Evolutionary conservation across 2,329 filamentous ascomycete genomes (phyloP), one percentile per base, ranked within the genome.

Genomic region (Myriosclerotinia curreyana): DNA sequence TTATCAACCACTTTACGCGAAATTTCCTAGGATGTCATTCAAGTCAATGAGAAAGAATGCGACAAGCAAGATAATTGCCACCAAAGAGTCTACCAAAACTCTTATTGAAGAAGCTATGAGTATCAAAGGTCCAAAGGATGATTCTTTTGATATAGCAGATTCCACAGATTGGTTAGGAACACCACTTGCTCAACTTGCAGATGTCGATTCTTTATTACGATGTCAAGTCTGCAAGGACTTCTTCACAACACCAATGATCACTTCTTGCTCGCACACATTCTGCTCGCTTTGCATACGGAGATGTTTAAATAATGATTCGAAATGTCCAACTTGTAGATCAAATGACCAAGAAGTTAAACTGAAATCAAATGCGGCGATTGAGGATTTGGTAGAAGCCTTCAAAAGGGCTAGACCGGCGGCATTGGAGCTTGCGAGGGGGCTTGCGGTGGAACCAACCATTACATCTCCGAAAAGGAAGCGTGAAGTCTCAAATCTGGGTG

Each of bases 201-300:
- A 84, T 17, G 85, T 99, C 67, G 95, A 99, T 73, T 87, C 89
- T 66, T 87, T 92, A 3, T 82, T 99, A 25, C 91, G 95, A 71
- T 99, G 95, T 77, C 91, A 98, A 77, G 90, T 99, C 66, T 99
- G 95, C 84, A 98, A 98, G 75, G 96, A 99, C 76, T 96, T 98
- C 77, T 98, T 91, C 79, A 86, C 86, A 66, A 96, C 92, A 59
- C 95, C 95, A 0, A 95, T 99, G 85, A 88, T 97, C 67, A 99
- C 95, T 0, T 90, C 91, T 1, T 99, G 95, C 78, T 90, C 86
- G 62, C 95, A 99, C 75, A 98, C 95, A 0, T 99, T 99, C 74
- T 99, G 95, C 81, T 97, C 94, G 8, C 79, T 96, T 62, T 99
- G 95, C 76, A 98, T 99, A 75, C 89, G 95, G 38, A 84, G 93